A percentile compares a stretch with the other conserved stretches of the same genome.
These are phyloP conservation scores for Cucurbita argyrosperma DNA, from an alignment of 306 rosid genomes.

Conservation along the genomic window DNA sequence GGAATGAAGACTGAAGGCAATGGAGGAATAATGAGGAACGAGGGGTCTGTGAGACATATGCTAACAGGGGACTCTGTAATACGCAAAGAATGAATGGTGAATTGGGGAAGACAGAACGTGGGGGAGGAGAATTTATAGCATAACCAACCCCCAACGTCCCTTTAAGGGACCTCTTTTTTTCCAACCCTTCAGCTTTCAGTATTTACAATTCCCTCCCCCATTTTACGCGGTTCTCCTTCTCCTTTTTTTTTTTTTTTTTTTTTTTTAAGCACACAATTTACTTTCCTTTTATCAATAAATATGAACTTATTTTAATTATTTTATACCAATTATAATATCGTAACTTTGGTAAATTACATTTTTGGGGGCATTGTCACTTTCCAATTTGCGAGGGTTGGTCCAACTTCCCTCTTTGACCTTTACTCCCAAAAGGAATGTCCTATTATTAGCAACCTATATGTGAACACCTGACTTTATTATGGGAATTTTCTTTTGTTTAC, in stretches of 20 bases:
- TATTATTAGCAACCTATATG: not conserved
- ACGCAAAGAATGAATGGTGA: not conserved
- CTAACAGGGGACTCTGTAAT: not conserved
- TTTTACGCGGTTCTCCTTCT: not conserved
- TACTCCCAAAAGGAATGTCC: not conserved
- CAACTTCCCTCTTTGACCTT: not conserved
- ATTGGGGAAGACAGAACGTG: not conserved
- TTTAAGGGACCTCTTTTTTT: not conserved
- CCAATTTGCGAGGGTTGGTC: not conserved
- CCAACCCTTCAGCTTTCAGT: not conserved
- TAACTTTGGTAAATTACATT: too few species aligned
- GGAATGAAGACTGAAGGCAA: constrained; percentile 48
- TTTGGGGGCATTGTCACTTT: not conserved
- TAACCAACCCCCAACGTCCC: not conserved
- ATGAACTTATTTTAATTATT: not conserved
- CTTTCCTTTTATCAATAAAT: not conserved
- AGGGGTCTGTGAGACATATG: constrained; percentile 32
- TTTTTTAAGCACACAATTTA: not conserved
- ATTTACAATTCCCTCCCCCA: constrained; percentile 3
- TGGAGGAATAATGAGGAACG: constrained; percentile 36
- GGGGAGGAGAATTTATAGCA: not conserved
- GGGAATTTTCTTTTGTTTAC: not conserved
- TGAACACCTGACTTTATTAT: not conserved
- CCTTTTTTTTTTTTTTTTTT: not conserved
- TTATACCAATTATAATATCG: not conserved